Evolutionary conservation across 1,284 basidiomycete genomes (phyloP).

Genomic region (Sporisorium sorghi): DNA sequence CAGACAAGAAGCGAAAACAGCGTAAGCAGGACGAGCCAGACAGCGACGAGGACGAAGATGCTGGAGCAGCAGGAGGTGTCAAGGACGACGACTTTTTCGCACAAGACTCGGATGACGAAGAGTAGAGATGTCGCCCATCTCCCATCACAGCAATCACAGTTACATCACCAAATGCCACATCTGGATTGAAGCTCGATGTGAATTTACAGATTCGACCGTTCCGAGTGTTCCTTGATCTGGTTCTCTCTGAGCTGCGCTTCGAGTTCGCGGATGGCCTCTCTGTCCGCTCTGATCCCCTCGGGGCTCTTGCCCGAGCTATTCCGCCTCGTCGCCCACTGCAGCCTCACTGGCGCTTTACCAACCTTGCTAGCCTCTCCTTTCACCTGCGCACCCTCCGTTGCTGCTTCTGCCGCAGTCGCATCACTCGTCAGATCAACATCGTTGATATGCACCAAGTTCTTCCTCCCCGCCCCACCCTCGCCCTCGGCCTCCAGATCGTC

Average conservation of each 20-base stretch:
- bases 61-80: slow-evolving; percentile 21
- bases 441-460: slow-evolving; percentile 30
- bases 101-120: slow-evolving; percentile 43
- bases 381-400: not conserved
- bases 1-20: slow-evolving; percentile 23
- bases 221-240: slow-evolving; percentile 32
- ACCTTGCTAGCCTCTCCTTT: not conserved
- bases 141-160: not conserved
- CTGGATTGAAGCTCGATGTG: not conserved
- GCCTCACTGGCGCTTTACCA: slow-evolving; percentile 7
- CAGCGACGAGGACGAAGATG: slow-evolving; percentile 14
- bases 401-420: slow-evolving; percentile 7
- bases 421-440: slow-evolving; percentile 24
- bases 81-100: slow-evolving; percentile 56
- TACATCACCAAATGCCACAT: not conserved
- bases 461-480: slow-evolving; percentile 10
- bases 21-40: slow-evolving; percentile 28
- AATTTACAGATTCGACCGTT: slow-evolving; percentile 17
- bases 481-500: slow-evolving; percentile 37
- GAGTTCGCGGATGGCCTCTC: slow-evolving; percentile 40
- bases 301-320: slow-evolving; percentile 44
- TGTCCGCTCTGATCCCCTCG: slow-evolving; percentile 45
- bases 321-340: slow-evolving; percentile 38
- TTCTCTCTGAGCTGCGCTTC: slow-evolving; percentile 35
- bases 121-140: too few relatives aligned